Conservation (phyloP, 2,329 filamentous ascomycete genomes). For the Fusarium graminum region DNA sequence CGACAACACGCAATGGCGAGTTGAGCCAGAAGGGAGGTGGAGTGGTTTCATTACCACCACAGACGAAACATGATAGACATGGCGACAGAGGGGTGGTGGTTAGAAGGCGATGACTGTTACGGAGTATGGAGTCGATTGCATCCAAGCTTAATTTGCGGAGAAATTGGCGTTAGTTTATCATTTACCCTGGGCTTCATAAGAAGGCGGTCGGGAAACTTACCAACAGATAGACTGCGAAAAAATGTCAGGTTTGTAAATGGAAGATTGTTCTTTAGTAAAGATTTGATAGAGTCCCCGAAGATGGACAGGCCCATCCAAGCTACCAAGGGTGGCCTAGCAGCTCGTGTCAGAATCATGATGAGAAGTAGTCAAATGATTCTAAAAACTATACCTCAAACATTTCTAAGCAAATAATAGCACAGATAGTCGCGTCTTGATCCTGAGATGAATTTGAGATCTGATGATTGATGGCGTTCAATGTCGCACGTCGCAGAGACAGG, state of each 20-base stretch:
- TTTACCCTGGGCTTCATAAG: neutral
- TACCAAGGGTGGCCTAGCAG: conserved; percentile 2
- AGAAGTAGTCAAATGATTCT: neutral
- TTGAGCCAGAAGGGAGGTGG: neutral
- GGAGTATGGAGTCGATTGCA: neutral
- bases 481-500: neutral
- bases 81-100: neutral
- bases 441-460: neutral
- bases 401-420: conserved; percentile 1
- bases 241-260: neutral
- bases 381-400: conserved; percentile 2
- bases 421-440: neutral
- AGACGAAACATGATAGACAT: neutral
- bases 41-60: neutral
- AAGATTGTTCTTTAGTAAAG: neutral
- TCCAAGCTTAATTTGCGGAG: neutral
- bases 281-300: conserved; percentile 2
- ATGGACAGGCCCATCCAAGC: conserved; percentile 1
- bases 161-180: neutral
- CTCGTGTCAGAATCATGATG: neutral
- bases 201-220: neutral
- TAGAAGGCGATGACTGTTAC: neutral
- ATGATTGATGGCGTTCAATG: neutral
- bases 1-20: neutral
- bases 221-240: neutral